phyloP scores from a whole-genome alignment of 1,139 yeast species.

The Taphrina wiesneri region DNA sequence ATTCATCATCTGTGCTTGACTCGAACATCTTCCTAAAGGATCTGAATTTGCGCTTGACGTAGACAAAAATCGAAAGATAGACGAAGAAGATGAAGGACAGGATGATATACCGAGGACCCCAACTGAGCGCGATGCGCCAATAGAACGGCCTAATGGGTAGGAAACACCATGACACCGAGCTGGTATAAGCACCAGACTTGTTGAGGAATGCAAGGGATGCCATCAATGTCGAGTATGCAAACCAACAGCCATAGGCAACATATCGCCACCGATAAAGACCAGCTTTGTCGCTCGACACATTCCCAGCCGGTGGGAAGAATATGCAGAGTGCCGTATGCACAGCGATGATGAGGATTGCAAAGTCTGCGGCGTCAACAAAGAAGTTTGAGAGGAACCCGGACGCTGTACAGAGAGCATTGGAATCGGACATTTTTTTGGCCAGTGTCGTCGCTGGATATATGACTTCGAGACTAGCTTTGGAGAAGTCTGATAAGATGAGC shows the following conservation, averaged over 20 bases:
- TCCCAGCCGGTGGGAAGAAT: slow-evolving; percentile 56
- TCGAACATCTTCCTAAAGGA: slow-evolving; percentile 6
- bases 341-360: slow-evolving; percentile 81
- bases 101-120: slow-evolving; percentile 78
- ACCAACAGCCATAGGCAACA: slow-evolving; percentile 60
- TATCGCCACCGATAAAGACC: slow-evolving; percentile 66
- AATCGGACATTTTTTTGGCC: slow-evolving; percentile 54
- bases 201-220: slow-evolving; percentile 69
- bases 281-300: slow-evolving; percentile 50
- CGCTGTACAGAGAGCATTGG: slow-evolving; percentile 60
- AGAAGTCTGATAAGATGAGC: slow-evolving; percentile 66
- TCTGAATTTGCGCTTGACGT: slow-evolving; percentile 52
- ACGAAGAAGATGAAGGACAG: slow-evolving; percentile 63
- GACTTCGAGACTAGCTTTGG: slow-evolving; percentile 69
- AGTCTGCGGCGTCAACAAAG: slow-evolving; percentile 83
- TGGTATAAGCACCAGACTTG: slow-evolving; percentile 42
- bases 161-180: slow-evolving; percentile 53
- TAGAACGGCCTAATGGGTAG: slow-evolving; percentile 72
- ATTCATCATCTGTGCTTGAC: not conserved
- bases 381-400: slow-evolving; percentile 84
- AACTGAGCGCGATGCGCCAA: slow-evolving; percentile 72
- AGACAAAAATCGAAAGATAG: slow-evolving; percentile 70
- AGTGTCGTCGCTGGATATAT: slow-evolving; percentile 70
- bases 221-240: slow-evolving; percentile 64
- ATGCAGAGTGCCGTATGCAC: slow-evolving; percentile 76